Base-by-base conservation (phyloP, 768 basidiomycete genomes). In the Albatrellus ellisii region DNA sequence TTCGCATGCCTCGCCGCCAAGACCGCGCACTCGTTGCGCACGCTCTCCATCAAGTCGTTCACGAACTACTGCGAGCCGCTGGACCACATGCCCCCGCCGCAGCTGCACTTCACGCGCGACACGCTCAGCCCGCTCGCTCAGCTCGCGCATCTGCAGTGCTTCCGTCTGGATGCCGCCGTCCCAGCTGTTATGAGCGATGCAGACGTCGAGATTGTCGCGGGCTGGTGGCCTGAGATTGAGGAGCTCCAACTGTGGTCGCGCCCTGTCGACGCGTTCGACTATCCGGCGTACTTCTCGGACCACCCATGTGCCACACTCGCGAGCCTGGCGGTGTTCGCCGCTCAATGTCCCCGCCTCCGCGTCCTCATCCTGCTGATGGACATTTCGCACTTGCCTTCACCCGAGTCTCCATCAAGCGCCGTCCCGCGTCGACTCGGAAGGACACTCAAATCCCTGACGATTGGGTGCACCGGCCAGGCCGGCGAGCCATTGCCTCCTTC, bases 221-320 rank as follows among this genome's bases (percentile, higher is more conserved):
- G 41, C 37, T 58, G 59, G 57, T 60, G 59, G 59, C 54, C 57
- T 3, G 37, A 25, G 12, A 44, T 60, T 28, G 47, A 53, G 43
- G 50, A 53, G 11, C 50, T 60, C 28, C 36, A 45, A 31, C 50
- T 60, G 9, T 55, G 56, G 26, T 49, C 50, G 21, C 50, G 47
- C 18, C 49, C 49, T 14, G 27, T 45, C 35, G 49, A 51, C 18
- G 38, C 44, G 4, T 51, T 51, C 29, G 47, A 51, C 39, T 32
- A 41, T 5, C 47, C 49, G 0, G 35, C 47, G 11, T 51, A 48
- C 42, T 48, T 48, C 47, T 48, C 51, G 35, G 11, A 26, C 7
- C 48, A 42, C 28, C 46, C 43, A 9, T 48, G 49, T 39, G 52
- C 53, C 35, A 56, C 57, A 2, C 44, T 53, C 27, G 46, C 50